Evolutionary conservation across 495 filamentous ascomycete genomes (phyloP).

Genomic region (Aspergillus funiculosus): DNA sequence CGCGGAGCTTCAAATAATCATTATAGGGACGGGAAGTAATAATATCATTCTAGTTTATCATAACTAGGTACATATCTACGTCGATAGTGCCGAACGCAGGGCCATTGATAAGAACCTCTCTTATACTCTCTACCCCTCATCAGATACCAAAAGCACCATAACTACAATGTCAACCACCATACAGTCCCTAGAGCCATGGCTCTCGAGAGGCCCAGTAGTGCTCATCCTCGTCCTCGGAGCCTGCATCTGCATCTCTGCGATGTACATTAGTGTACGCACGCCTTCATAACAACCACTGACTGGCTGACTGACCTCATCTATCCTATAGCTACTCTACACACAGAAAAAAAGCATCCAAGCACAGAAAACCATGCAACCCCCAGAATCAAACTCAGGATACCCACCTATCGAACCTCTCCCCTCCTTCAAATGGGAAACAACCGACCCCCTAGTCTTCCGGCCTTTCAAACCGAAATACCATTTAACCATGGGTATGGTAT

Average conservation of each 20-base stretch:
- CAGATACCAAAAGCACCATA: neutral
- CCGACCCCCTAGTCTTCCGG: constrained; percentile 55
- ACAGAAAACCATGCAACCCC: neutral
- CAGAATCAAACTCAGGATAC: constrained; percentile 8
- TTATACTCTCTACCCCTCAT: neutral
- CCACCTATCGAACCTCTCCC: constrained; percentile 48
- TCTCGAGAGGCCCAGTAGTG: neutral
- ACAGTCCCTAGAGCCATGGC: neutral
- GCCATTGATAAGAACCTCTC: constrained; percentile 10
- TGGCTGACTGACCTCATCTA: neutral
- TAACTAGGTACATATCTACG: no score
- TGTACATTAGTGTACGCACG: constrained; percentile 17
- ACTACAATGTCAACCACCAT: neutral
- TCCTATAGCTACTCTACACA: neutral
- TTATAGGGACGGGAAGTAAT: no score
- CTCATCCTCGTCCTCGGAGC: constrained; percentile 3
- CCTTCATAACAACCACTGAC: neutral
- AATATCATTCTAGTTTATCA: no score
- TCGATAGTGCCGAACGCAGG: constrained; percentile 5
- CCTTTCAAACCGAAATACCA: constrained; percentile 69
- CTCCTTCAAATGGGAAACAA: constrained; percentile 54
- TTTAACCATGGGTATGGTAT: constrained; percentile 61
- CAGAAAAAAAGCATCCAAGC: neutral
- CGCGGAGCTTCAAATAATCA: constrained; percentile 6
- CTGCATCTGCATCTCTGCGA: constrained; percentile 1